Evolutionary conservation across 2,329 filamentous ascomycete species (phyloP), one percentile per base, ranked within the genome.

Genomic region (Colletotrichum limetticola): DNA sequence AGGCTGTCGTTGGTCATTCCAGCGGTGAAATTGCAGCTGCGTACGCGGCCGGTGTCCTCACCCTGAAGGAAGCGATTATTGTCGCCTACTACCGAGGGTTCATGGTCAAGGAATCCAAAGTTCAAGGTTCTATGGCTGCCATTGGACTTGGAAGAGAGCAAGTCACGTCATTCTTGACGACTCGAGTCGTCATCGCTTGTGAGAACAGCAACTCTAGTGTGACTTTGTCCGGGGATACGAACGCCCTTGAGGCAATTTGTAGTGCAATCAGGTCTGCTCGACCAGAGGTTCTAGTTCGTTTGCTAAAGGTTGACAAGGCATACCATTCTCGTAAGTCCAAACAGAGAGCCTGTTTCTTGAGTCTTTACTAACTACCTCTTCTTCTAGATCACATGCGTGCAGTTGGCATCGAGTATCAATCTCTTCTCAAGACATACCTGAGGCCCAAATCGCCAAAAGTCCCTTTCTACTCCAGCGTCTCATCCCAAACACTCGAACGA

Each of bases 21-120:
- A 80, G 77, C 22, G 83, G 84, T 1, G 83, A 85, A 63, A 83
- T 85, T n/a, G 82, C 79, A 0, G 83, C 82, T 11, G 83, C 83
- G 0, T 85, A 83, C 67, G 78, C 82, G 0, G 76, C 80, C 0
- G 80, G 81, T 1, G 72, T 66, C 1, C 60, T 83, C 4, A 77
- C 77, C 1, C 58, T 76, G 11, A 62, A 77, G 61, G 76, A 80
- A 6, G 82, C 83, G 3, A 79, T 82, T 55, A 74, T 75, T 12
- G 73, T 82, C 7, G 79, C 83, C 1, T 85, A 81, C 72, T 80
- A 80, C 66, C 80, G 84, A 6, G 83, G 83, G 22, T 59, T 67
- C 59, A 28, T 58, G 9, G 66, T 52, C 74, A 77, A 58, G 74
- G 75, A 22, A 37, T 8, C 62, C 1, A 59, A 64, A 60, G 30